Base-by-base conservation (phyloP, 495 filamentous ascomycete species). In the Geopyxis carbonaria region DNA sequence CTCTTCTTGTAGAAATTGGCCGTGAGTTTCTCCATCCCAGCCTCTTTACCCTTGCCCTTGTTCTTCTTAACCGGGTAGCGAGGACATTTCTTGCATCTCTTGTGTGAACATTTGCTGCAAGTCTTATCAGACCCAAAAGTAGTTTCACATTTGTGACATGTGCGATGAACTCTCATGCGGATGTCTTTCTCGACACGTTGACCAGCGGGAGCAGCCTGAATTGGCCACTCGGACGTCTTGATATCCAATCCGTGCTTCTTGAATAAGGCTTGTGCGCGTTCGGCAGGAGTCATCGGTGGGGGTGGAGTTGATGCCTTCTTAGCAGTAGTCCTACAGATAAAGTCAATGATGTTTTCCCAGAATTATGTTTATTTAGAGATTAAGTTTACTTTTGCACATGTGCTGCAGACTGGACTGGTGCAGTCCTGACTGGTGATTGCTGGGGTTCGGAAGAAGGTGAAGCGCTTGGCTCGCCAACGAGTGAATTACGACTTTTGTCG, bases 121-220 rank as follows among this genome's bases (percentile, higher is more conserved):
- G 72, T 60, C 52, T 74, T 82, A 42, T 76, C 72, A 14, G 66
- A 57, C 34, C 78, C 80, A 57, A 77, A 91, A 13, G 67, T 67
- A 3, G 75, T 73, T 45, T 77, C 67, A 57, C 82, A 91, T 42
- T 68, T 69, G 54, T 91, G 82, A 51, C 82, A 91, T 40, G 65
- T 73, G 38, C 80, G 77, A 48, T 81, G 86, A 24, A 93, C 76
- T 22, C 87, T 72, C 78, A 95, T 91, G 46, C 83, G 79, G 45
- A 93, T 82, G 13, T 80, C 73, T 59, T 87, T 92, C 56, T 87
- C 74, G 13, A 93, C 75, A 19, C 87, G 78, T 33, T 55, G 44
- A 14, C 45, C 38, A 2, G 35, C 38, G 8, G 44, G 53, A 9
- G 43, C 43, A 6, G 47, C 44, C 18, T 8, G 11, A 30, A 55